Conservation (phyloP, 1,284 basidiomycete species). For the Cutaneotrichosporon sp. region DNA sequence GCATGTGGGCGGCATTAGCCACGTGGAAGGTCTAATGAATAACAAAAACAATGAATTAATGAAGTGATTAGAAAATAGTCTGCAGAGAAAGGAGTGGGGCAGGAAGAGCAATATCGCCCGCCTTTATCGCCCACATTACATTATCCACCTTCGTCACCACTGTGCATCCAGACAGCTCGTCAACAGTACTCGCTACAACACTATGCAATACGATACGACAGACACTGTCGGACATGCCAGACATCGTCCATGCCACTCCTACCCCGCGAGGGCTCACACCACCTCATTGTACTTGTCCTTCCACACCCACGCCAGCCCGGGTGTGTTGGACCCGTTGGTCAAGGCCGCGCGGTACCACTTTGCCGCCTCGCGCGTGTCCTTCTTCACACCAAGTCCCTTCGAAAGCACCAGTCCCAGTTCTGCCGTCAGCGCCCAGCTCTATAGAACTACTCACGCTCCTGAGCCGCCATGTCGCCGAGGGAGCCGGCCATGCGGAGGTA, state of each 20-base stretch:
- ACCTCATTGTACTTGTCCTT: conserved; percentile 30
- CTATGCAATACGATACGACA: too few species aligned
- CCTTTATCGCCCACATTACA: too few species aligned
- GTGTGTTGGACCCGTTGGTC: conserved; percentile 35
- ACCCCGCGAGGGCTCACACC: neutral
- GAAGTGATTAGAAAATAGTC: neutral
- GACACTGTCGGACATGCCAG: too few species aligned
- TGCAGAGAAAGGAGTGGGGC: too few species aligned
- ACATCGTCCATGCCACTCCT: neutral
- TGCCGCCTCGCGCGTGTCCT: conserved; percentile 48
- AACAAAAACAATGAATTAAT: neutral
- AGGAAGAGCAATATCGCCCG: too few species aligned
- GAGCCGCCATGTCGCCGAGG: conserved; percentile 41
- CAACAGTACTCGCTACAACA: too few species aligned
- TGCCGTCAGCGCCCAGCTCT: conserved; percentile 11
- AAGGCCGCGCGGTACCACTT: conserved; percentile 47
- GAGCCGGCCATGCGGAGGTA: conserved; percentile 44
- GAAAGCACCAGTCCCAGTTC: conserved; percentile 45
- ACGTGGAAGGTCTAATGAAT: neutral
- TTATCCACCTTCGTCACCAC: too few species aligned
- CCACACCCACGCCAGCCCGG: conserved; percentile 49
- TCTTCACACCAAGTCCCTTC: conserved; percentile 45
- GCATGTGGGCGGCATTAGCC: neutral
- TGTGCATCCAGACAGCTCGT: too few species aligned
- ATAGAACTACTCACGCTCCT: conserved; percentile 41